Evolutionary conservation across 1,139 yeast genomes (phyloP), one percentile per base, ranked within the genome.

Genomic region (Kazachstania sp.): DNA sequence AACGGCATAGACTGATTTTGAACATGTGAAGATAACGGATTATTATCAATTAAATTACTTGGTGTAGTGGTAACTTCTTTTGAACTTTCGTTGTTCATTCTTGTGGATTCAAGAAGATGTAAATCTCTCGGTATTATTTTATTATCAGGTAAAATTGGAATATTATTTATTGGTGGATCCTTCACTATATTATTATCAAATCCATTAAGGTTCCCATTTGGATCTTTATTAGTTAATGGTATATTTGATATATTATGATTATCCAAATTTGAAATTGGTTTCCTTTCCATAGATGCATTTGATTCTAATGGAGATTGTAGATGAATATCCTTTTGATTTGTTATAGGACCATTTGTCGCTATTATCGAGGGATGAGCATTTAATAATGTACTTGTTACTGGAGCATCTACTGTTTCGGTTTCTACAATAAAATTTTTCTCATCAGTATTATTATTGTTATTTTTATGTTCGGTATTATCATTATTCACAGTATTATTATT

Each of bases 401-500:
- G 59, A 13, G 68, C 59, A 43, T 64, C 64, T 29, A 66, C 68
- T 1, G 67, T 64, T 49, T 65, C 70, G 12, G 68, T 63, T 49
- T 65, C 70, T 20, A 65, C 69, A 35, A 61, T 63, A 50, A 66
- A 58, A 37, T 58, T 57, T 46, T 57, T 55, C 23, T 53, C 60
- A 42, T 60, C 64, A 32, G 54, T 62, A 18, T 49, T 48, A 30
- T 43, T 56, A 3, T 7, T 7, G 11, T 7, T 30, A 6, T 7
- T 9, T 36, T 30, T 4, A 11, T 35, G 16, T 26, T 29, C 46
- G 38, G 37, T 30, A 32, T 32, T n/a, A 32, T 15, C 37, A 31
- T 46, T 70, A 58, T 51, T 46, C 63, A 68, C n/a, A 75, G 74
- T 38, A 75, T n/a, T 32, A n/a, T n/a, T 39, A 48, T 60, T 20